Percentiles rank a stretch among this genome's conserved stretches.
These are phyloP conservation scores for Ganoderma resinaceum DNA, from an alignment of 1,284 basidiomycete species.

Conservation along the genomic window DNA sequence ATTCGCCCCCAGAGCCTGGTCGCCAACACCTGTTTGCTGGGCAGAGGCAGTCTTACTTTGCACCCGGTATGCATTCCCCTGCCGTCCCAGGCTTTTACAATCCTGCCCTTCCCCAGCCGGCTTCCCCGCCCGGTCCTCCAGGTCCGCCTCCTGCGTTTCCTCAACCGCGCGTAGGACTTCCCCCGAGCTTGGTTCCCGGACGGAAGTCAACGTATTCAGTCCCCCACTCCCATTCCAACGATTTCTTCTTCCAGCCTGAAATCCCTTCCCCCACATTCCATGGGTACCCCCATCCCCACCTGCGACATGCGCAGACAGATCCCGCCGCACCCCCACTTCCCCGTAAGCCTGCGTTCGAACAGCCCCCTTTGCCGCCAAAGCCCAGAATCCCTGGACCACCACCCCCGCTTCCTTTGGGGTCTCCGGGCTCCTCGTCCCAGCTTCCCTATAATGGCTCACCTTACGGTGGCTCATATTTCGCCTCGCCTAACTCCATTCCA, in stretches of 20 bases:
- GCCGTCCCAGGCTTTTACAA: slow-evolving; percentile 37
- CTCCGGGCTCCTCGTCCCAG: slow-evolving; percentile 15
- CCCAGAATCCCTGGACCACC: slow-evolving; percentile 18
- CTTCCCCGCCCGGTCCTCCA: not conserved
- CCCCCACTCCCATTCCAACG: slow-evolving; percentile 26
- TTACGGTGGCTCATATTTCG: slow-evolving; percentile 5
- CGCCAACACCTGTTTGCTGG: slow-evolving; percentile 18
- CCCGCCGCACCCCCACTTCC: slow-evolving; percentile 42
- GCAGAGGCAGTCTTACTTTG: slow-evolving; percentile 15
- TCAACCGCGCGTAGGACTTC: slow-evolving; percentile 22
- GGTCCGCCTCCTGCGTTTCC: slow-evolving; percentile 25
- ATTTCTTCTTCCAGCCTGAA: slow-evolving; percentile 31
- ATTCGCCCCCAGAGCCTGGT: slow-evolving; percentile 14
- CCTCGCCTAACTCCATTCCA: slow-evolving; percentile 11
- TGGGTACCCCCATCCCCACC: slow-evolving; percentile 9
- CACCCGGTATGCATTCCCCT: slow-evolving; percentile 8
- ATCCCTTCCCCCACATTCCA: not conserved
- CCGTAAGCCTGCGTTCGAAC: slow-evolving; percentile 38
- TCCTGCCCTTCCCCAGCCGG: slow-evolving; percentile 28
- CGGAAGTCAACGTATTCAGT: slow-evolving; percentile 14
- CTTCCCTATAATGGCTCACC: not conserved
- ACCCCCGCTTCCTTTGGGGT: slow-evolving; percentile 9
- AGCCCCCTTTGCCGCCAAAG: slow-evolving; percentile 38
- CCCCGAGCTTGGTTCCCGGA: slow-evolving; percentile 27
- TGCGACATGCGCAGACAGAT: slow-evolving; percentile 26